Base-by-base conservation (phyloP, 257 asterid species). In the Anisodus tanguticus region DNA sequence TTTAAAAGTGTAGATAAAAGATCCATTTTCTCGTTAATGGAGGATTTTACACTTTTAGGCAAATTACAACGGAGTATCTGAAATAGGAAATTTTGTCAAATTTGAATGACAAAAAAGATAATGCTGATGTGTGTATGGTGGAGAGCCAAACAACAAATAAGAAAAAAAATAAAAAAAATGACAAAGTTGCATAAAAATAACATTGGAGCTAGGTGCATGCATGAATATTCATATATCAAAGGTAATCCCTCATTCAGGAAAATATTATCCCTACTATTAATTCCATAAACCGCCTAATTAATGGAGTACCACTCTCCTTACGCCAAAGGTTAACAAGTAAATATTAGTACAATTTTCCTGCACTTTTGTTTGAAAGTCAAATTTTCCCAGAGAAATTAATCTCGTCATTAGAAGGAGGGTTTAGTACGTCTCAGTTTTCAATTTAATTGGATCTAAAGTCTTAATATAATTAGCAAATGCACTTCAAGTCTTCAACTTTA, bases 301-400 rank as follows among this genome's bases (percentile, higher is more conserved):
- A 74, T 74, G 43, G 80, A 47, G 62, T 11, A 49, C 62, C 60
- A 49, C 16, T 74, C 62, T 74, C 80, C 62, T 66, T 35, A 66
- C 11, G 11, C 43, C 80, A 49, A 74, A 49, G 49, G 81, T 74
- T 62, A 74, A 74, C 22, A 74, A 74, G 49, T n/a, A 74, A 49
- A 49, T 49, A 72, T 1, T 22, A 22, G 26, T 5, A 74, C 22
- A 11, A 11, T 49, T 13, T 37, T 39, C 9, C 7, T 58, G 3
- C 19, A 19, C 80, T 11, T 47, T 9, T 22, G 47, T 68, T 45
- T 49, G 12, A 49, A 60, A 71, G 39, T 71, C 79, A 19, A 74
- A 9, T 47, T 10, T 49, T 5, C 9, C 2, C 4, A 19, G 5
- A 47, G 0, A 72, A 22, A 49, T 68, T 7, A 68, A 68, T 72